Evolutionary conservation across 2,329 filamentous ascomycete genomes (phyloP).

Genomic region (Colletotrichum sp.): DNA sequence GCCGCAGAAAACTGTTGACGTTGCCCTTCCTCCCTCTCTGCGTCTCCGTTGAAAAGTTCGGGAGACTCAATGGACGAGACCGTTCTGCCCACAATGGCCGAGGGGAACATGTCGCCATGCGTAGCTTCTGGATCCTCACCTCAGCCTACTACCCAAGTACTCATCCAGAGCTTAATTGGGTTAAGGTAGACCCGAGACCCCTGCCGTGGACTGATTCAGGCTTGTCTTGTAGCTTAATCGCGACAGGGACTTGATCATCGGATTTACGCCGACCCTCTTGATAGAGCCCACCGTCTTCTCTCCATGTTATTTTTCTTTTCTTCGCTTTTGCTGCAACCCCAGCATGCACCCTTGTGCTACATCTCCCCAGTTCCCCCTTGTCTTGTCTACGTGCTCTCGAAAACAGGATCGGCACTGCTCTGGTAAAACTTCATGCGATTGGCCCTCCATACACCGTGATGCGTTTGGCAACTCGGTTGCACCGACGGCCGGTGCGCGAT

Average conservation of each 20-base stretch:
- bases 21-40: background rate
- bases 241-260: background rate
- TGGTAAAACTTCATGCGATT: background rate
- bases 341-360: background rate
- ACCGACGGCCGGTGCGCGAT: background rate
- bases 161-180: background rate
- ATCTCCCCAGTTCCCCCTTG: background rate
- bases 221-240: background rate
- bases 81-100: background rate
- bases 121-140: background rate
- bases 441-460: background rate
- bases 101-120: background rate
- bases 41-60: background rate
- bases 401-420: background rate
- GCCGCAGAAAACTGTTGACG: background rate
- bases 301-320: background rate
- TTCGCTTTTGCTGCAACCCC: background rate
- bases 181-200: background rate
- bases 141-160: too few species aligned
- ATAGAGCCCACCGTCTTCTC: background rate
- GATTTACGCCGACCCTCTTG: background rate
- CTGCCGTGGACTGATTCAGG: background rate
- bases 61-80: background rate
- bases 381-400: background rate
- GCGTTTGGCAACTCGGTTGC: background rate